A percentile compares a stretch with the other conserved stretches of the same genome.
Evolutionary conservation across 169 alveolate species (phyloP).

Genomic region (Eimeria maxima): DNA sequence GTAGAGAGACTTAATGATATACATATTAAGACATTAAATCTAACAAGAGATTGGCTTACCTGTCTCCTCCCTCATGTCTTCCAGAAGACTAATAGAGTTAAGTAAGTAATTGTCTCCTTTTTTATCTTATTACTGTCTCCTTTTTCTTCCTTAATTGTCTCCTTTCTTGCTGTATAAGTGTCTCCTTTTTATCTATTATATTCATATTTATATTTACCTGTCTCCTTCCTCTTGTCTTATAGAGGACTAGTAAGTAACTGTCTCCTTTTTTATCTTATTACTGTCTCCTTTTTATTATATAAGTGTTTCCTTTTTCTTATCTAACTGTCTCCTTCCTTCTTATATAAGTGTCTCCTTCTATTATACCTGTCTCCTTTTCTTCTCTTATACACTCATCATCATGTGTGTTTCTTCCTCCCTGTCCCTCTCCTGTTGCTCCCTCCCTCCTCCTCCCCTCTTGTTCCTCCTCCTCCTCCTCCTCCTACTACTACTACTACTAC

Average conservation of each 20-base stretch:
- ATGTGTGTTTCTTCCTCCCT: too few relatives aligned
- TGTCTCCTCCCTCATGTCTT: constrained; percentile 93
- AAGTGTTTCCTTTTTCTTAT: too few relatives aligned
- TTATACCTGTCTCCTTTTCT: too few relatives aligned
- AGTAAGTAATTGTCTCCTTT: constrained; percentile 44
- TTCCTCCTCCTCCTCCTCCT: background rate
- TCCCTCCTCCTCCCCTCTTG: background rate
- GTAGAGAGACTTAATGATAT: constrained; percentile 73
- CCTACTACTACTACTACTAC: background rate
- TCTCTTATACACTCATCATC: too few relatives aligned
- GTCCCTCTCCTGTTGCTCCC: too few relatives aligned
- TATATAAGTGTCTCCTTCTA: too few relatives aligned
- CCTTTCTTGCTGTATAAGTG: background rate
- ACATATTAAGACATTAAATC: constrained; percentile 88
- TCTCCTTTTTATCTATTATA: background rate
- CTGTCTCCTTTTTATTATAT: background rate
- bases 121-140: background rate
- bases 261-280: background rate
- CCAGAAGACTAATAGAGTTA: constrained; percentile 90
- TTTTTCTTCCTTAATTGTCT: background rate
- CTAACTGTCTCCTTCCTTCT: background rate
- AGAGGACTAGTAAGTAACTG: background rate
- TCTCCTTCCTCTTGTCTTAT: too few relatives aligned
- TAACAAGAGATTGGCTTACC: constrained; percentile 93
- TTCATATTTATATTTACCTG: too few relatives aligned